phyloP scores from a whole-genome alignment of 805 yeast genomes.

The Lipomyces kockii region DNA sequence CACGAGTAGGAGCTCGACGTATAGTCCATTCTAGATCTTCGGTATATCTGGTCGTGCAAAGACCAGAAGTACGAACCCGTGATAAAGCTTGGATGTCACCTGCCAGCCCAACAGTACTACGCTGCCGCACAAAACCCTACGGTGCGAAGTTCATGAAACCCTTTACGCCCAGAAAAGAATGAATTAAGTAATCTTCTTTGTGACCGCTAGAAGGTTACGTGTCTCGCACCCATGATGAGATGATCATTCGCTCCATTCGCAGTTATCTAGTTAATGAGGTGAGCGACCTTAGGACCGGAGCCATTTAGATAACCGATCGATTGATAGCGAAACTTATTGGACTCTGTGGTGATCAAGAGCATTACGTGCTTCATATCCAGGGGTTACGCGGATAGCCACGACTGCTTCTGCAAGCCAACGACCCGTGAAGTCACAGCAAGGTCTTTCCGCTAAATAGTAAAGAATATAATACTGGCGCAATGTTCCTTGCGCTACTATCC shows the following conservation, averaged over 20 bases:
- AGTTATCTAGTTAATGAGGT: background rate
- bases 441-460: background rate
- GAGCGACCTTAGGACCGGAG: background rate
- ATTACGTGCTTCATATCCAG: background rate
- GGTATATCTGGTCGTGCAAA: background rate
- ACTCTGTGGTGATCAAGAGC: background rate
- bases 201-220: background rate
- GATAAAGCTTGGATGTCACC: too few relatives aligned
- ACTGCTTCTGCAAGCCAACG: background rate
- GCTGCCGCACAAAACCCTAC: background rate
- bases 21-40: constrained; percentile 15
- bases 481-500: constrained; percentile 66
- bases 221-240: background rate
- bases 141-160: background rate
- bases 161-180: background rate
- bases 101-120: too few relatives aligned
- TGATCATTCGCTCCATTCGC: background rate
- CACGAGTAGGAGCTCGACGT: constrained; percentile 11
- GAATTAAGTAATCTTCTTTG: background rate
- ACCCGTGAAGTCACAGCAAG: background rate
- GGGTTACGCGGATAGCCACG: background rate
- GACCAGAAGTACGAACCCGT: too few relatives aligned
- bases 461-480: constrained; percentile 37
- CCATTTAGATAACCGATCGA: background rate
- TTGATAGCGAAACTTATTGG: background rate